These are phyloP conservation scores for Musa troglodytarum DNA, from an alignment of 176 grass and related monocot species.

Conservation along the genomic window DNA sequence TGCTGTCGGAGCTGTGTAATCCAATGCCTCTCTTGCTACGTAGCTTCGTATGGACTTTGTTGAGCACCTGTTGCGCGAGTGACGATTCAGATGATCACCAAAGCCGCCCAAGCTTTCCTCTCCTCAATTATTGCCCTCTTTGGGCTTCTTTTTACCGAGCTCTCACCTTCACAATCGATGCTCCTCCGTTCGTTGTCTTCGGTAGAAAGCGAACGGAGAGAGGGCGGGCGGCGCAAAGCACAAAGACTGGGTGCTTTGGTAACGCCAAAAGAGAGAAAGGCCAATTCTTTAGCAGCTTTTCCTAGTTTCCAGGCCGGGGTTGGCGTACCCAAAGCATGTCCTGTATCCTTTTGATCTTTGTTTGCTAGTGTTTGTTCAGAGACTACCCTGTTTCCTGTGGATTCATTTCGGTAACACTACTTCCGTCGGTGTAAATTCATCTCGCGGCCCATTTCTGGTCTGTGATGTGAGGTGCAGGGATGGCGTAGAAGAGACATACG, in stretches of 20 bases:
- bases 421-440: too few species aligned
- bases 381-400: neutral
- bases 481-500: too few species aligned
- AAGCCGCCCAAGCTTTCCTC: too few species aligned
- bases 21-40: neutral
- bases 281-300: neutral
- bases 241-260: constrained; percentile 5
- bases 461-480: too few species aligned
- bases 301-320: neutral
- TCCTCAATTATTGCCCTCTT: neutral
- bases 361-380: neutral
- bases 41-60: too few species aligned
- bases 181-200: neutral
- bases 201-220: too few species aligned
- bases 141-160: neutral
- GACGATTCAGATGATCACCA: too few species aligned
- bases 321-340: neutral
- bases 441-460: too few species aligned
- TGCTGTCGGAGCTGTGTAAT: too few species aligned
- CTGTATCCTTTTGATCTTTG: neutral
- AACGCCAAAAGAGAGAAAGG: neutral
- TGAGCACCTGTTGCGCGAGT: too few species aligned
- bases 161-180: too few species aligned
- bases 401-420: too few species aligned
- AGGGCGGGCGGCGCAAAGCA: neutral